Conservation (phyloP, 2,329 filamentous ascomycete species). For the Talaromyces sp. region DNA sequence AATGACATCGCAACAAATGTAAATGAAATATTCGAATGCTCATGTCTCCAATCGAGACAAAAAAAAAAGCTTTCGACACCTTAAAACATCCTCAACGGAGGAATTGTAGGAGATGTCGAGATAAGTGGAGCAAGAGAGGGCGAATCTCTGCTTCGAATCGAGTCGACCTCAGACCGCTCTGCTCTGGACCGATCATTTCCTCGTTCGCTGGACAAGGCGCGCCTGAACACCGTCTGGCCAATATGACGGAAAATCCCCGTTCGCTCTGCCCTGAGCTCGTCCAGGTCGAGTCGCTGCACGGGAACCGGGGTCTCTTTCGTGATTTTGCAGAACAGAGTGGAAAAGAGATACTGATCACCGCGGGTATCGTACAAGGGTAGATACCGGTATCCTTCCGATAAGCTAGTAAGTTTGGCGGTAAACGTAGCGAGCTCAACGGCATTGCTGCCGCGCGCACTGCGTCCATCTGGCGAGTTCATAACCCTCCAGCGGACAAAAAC, state of each 20-base stretch:
- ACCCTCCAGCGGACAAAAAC: constrained; percentile 93
- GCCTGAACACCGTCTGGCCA: constrained; percentile 40
- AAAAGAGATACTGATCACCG: constrained; percentile 91
- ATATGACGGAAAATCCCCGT: constrained; percentile 37
- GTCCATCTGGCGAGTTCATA: constrained; percentile 74
- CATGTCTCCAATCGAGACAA: background rate
- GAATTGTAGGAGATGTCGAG: constrained; percentile 30
- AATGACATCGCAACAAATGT: constrained; percentile 1
- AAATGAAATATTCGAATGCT: background rate
- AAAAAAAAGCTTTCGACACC: background rate
- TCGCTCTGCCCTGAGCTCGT: constrained; percentile 35
- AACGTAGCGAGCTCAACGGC: constrained; percentile 71
- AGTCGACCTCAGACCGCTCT: constrained; percentile 21
- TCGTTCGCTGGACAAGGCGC: constrained; percentile 34
- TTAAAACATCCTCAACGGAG: constrained; percentile 12
- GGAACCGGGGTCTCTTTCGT: constrained; percentile 53
- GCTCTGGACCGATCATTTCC: constrained; percentile 20
- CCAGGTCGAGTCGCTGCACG: constrained; percentile 31
- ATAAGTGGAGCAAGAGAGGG: constrained; percentile 30
- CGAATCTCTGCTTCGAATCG: constrained; percentile 23
- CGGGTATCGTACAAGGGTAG: constrained; percentile 81
- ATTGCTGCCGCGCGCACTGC: constrained; percentile 59
- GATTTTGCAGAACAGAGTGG: constrained; percentile 87
- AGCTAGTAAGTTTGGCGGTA: constrained; percentile 82
- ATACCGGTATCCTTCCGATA: constrained; percentile 89